These are phyloP conservation scores for Piromyces sp. DNA, from an alignment of 192 early-diverging fungal species.

Conservation along the genomic window DNA sequence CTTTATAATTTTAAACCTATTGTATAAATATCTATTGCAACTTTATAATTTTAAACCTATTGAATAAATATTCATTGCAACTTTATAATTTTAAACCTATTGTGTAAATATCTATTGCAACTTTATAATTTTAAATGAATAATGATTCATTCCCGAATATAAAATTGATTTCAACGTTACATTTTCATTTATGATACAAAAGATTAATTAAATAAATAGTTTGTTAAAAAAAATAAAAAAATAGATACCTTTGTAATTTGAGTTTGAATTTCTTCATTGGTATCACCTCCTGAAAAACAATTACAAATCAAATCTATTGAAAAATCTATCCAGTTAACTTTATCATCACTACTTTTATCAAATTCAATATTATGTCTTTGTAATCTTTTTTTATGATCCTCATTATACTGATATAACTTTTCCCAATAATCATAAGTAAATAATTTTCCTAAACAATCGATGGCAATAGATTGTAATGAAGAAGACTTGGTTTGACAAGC, in stretches of 20 bases:
- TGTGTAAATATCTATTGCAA: too few species aligned
- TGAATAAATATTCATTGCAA: too few species aligned
- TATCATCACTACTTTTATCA: slow-evolving; percentile 7
- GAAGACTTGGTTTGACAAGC: slow-evolving; percentile 51
- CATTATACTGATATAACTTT: slow-evolving; percentile 4
- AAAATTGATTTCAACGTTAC: too few species aligned
- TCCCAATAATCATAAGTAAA: slow-evolving; percentile 47
- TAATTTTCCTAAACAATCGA: slow-evolving; percentile 71
- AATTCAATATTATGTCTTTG: slow-evolving; percentile 7
- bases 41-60: too few species aligned
- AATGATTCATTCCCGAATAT: too few species aligned
- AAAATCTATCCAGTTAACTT: slow-evolving; percentile 25
- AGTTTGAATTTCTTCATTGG: slow-evolving; percentile 71
- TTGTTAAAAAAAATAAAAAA: too few species aligned
- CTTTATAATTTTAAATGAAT: too few species aligned
- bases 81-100: too few species aligned
- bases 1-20: too few species aligned
- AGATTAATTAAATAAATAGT: too few species aligned
- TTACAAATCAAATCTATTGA: slow-evolving; percentile 63
- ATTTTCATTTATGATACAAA: too few species aligned
- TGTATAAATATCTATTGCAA: too few species aligned
- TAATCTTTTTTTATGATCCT: slow-evolving; percentile 1
- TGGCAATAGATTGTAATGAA: slow-evolving; percentile 38
- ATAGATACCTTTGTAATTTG: slow-evolving; percentile 63
- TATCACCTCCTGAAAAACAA: slow-evolving; percentile 57